Evolutionary conservation across 495 filamentous ascomycete genomes (phyloP), one percentile per base, ranked within the genome.

Genomic region (Pseudoneurospora amorphoporcata): DNA sequence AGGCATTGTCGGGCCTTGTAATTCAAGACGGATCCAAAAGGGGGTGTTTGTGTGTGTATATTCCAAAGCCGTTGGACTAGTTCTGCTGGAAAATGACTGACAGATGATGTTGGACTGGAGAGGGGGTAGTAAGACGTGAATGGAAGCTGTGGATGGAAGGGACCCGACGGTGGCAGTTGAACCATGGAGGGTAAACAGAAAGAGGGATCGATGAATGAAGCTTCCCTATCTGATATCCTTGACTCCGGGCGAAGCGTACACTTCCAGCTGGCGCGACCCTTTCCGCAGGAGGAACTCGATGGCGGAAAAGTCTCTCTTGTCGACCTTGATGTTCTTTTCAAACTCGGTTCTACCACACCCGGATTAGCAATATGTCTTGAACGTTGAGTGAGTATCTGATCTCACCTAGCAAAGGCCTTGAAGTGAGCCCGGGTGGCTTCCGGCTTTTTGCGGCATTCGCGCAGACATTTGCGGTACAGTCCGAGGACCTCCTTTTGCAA

Each of bases 271-370:
- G 70, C 92, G 88, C 39, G 88, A 86, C 45, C 95, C 95, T 78
- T 92, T 94, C 65, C 95, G 88, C 39, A 99, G 78, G 4, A 98
- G 84, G 82, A 92, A 96, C 81, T 99, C 95, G 72, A 99, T 90
- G 3, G 94, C 88, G 58, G 82, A 82, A 81, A 98, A 98, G 79
- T 98, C 94, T 79, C 92, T 95, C 82, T 93, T 97, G 81, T 91
- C 90, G 42, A 98, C 77, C 29, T 79, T 77, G 3, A 89, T 77
- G 76, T 93, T 84, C 76, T 91, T 91, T 65, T 89, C 82, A 75
- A 99, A 99, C 75, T 97, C 93, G 42, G 81, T 81, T 68, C 94
- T 95, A 73, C 68, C 68, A 39, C 38, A 1, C 1, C 23, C 23
- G 73, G 45, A 43, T 74, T 39, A 77, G 68, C 23, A 73, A 58